Base-by-base conservation (phyloP, 148 eudicot genomes). In the Vaccinium myrtillus region DNA sequence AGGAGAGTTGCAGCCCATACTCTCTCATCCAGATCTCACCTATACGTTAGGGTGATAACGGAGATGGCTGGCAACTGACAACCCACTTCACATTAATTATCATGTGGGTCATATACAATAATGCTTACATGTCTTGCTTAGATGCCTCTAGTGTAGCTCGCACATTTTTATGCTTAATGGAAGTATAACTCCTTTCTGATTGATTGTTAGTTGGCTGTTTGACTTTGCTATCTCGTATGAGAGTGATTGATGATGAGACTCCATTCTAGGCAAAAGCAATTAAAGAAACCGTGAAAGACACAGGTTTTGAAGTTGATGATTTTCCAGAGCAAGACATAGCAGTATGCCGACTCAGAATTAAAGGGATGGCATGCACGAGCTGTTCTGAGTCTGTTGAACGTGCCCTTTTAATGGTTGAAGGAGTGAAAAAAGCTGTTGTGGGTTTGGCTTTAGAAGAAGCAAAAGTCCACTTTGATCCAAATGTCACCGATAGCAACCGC, bases 321-420 rank as follows among this genome's bases (percentile, higher is more conserved):
- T 90, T 89, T 86, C 87, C 95, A 61, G 99, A 92, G 61, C 94
- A 95, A 86, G 98, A 93, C 58, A 89, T 93, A 75, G 94, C 91
- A 49, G 94, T 94, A 49, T 94, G 96, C 86, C 87, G 98, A 79
- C 86, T 97, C 61, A 90, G 88, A 89, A 91, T 97, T 53, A 97
- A 94, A 90, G 98, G 98, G 82, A 97, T 97, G 99, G 92, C 95
- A 83, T 97, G 99, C 91, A 97, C 99, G 27, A 95, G 95, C 91
- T 97, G 99, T 88, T 92, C 99, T 19, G 99, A 95, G 87, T 90
- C 99, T 58, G 86, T 87, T 79, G 99, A 97, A 81, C 95, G 93
- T 67, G 95, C 96, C 77, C 94, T 97, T 82, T 83, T 83, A 78
- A 90, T 90, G 89, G 91, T 93, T 73, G 85, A 92, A 79, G 99